A percentile compares a stretch with the other conserved stretches of the same genome.
Conservation (phyloP, 768 basidiomycete species). For the Tricholoma matsutake region DNA sequence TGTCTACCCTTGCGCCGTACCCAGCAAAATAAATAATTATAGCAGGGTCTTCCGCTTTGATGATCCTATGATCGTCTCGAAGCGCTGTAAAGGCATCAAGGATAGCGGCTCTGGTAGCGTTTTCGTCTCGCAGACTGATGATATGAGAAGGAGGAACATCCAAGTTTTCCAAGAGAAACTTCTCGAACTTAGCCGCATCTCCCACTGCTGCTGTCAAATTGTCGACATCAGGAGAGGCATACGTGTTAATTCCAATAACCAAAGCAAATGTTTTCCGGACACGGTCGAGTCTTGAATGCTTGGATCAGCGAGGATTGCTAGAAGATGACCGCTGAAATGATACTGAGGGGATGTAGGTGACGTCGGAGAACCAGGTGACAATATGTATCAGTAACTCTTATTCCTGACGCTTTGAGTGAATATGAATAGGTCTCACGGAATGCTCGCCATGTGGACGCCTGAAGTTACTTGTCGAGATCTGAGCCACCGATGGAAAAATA, state of each 20-base stretch:
- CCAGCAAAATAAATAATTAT: conserved; percentile 45
- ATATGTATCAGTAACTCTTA: background rate
- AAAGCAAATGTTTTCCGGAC: conserved; percentile 33
- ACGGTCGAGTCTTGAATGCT: background rate
- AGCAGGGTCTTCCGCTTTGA: conserved; percentile 22
- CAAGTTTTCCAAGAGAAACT: conserved; percentile 29
- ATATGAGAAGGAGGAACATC: conserved; percentile 32
- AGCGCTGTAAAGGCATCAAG: conserved; percentile 27
- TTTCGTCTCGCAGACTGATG: conserved; percentile 31
- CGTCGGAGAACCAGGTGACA: background rate
- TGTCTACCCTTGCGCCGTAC: conserved; percentile 36
- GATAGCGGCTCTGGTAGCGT: conserved; percentile 36
- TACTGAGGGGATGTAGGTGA: background rate
- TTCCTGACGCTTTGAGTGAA: background rate
- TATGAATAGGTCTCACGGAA: background rate
- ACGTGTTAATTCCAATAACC: conserved; percentile 43
- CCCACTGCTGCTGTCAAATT: conserved; percentile 34
- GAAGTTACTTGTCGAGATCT: background rate
- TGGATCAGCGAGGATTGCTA: background rate
- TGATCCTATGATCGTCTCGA: conserved; percentile 15
- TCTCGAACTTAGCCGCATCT: conserved; percentile 38
- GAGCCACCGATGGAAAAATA: too few relatives aligned
- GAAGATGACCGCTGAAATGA: background rate
- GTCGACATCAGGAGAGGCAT: conserved; percentile 18
- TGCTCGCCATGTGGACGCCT: background rate